Percentiles rank a stretch among this genome's conserved stretches.
These are phyloP conservation scores for Sarocladiaceae sp. DNA, from an alignment of 2,329 filamentous ascomycete genomes.

Conservation along the genomic window DNA sequence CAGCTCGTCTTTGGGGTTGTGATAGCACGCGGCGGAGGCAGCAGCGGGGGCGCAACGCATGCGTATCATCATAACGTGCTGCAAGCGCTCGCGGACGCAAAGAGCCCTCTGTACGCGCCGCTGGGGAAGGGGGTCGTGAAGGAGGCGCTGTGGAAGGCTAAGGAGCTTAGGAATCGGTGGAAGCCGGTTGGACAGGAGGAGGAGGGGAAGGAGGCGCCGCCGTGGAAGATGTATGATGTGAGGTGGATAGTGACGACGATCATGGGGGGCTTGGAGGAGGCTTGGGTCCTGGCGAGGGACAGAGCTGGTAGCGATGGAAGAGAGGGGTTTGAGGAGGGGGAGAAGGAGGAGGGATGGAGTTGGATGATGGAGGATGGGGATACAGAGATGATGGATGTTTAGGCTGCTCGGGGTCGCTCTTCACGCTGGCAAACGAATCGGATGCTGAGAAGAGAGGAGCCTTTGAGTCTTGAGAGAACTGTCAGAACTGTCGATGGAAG, in stretches of 20 bases:
- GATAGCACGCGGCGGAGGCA: constrained; percentile 30
- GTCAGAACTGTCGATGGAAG: too few relatives aligned
- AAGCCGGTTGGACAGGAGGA: constrained; percentile 50
- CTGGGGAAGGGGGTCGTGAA: constrained; percentile 51
- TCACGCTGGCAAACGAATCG: too few relatives aligned
- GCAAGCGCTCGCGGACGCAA: constrained; percentile 48
- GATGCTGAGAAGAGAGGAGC: too few relatives aligned
- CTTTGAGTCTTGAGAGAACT: too few relatives aligned
- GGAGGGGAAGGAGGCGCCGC: constrained; percentile 21
- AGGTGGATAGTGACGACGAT: constrained; percentile 52
- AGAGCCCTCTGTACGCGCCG: constrained; percentile 48
- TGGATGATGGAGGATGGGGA: constrained; percentile 30
- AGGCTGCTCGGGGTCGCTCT: too few relatives aligned
- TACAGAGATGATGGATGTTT: constrained; percentile 7
- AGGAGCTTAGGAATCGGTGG: constrained; percentile 66
- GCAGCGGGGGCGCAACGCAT: constrained; percentile 22
- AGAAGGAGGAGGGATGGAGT: constrained; percentile 26
- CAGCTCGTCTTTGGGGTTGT: constrained; percentile 57
- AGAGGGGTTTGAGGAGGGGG: constrained; percentile 11
- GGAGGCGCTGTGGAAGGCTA: constrained; percentile 56
- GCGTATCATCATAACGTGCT: constrained; percentile 67
- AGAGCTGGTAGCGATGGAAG: constrained; percentile 25
- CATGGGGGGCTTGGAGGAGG: constrained; percentile 52
- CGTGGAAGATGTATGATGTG: constrained; percentile 55
- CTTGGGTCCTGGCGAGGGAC: constrained; percentile 44